phyloP scores from a whole-genome alignment of 2,329 filamentous ascomycete species.

The Sporothrix protearum region DNA sequence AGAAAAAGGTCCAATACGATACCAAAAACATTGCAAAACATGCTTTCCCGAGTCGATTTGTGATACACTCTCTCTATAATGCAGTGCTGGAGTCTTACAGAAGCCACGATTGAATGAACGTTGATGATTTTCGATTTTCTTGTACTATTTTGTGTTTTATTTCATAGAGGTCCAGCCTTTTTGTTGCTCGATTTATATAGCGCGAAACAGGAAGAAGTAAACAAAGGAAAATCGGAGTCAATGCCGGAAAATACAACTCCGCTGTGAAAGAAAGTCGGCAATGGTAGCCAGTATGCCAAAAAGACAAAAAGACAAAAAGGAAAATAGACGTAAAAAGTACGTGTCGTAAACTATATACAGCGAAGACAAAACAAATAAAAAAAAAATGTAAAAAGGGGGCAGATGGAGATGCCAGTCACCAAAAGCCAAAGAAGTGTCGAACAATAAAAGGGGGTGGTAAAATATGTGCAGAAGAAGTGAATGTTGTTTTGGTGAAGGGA shows the following conservation, averaged over 20 bases:
- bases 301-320: background rate
- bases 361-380: background rate
- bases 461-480: conserved; percentile 19
- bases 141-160: background rate
- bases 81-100: background rate
- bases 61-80: background rate
- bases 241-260: background rate
- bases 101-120: background rate
- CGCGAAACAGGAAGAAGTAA: background rate
- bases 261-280: background rate
- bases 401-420: background rate
- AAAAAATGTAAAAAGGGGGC: background rate
- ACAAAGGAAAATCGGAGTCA: background rate
- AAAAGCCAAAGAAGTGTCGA: background rate
- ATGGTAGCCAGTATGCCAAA: background rate
- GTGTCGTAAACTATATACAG: conserved; percentile 6
- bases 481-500: conserved; percentile 1
- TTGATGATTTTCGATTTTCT: background rate
- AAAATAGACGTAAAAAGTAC: background rate
- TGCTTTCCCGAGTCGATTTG: background rate
- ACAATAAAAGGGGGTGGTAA: background rate
- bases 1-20: background rate
- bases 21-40: conserved; percentile 4
- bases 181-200: background rate
- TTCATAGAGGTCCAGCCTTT: background rate